Base-by-base conservation (phyloP, 140 eudicot genomes). In the Stevia rebaudiana region DNA sequence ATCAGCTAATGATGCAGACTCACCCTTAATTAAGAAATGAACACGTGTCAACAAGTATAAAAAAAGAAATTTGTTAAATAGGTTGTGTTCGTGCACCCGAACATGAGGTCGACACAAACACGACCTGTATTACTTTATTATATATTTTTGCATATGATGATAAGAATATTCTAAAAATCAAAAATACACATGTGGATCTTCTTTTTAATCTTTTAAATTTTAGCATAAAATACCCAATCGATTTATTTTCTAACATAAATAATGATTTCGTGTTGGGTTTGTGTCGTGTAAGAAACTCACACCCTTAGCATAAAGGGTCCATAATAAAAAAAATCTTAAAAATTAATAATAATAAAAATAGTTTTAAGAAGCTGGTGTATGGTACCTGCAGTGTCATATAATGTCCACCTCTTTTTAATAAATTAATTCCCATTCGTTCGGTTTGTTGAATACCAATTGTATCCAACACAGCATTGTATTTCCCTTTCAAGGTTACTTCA, bases 321-420 rank as follows among this genome's bases (percentile, higher is more conserved):
- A 19, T 8, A 6, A 19, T 33, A 47, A 35, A 6, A 72, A 51
- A 41, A 25, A 17, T 56, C 19, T 21, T 5, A 70, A 55, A 51
- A 42, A 51, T 22, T 35, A 30, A 17, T 35, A 16, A 6, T 51
- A 24, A 30, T 22, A 54, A 54, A 19, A 19, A 50, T 42, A 36
- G 44, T n/a, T 48, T 48, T 39, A n/a, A 74, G 64, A 47, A 23
- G 53, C 47, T 28, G 15, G 23, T 6, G 21, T 33, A n/a, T 59
- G 41, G 43, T 78, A 92, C 96, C 90, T 92, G 98, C 71, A 92
- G 74, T 43, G 96, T 92, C 98, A 92, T 88, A 65, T 92, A 92
- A 74, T 85, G 90, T 49, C 96, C 98, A 6, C 96, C 98, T 78
- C 84, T 82, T 79, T 83, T 92, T 67, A 92, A 77, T 39, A 88